Base-by-base conservation (phyloP, 164 flowering plant species). In the Vitis cinerea region DNA sequence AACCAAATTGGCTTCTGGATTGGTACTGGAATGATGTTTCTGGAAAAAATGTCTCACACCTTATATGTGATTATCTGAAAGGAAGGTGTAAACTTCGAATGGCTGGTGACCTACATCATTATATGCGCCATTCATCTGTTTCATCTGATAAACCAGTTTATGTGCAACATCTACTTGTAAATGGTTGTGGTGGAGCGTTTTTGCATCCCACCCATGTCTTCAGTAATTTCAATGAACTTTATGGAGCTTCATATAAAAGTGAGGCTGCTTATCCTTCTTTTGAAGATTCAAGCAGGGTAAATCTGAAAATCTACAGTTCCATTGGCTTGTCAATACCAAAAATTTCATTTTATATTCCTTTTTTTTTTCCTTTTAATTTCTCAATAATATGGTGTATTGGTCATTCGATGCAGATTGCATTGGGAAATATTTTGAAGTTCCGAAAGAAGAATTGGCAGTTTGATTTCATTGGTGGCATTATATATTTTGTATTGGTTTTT, bases 161-260 rank as follows among this genome's bases (percentile, higher is more conserved):
- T 82, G 97, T 93, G 68, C 96, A 90, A 50, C 97, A 96, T 82
- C 79, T 96, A 47, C 89, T 96, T 79, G 99, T 96, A 11, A 96
- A 96, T 86, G 99, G 99, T 59, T 92, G 97, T 78, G 99, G 99
- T 73, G 99, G 99, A 65, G 98, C 99, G 51, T 96, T 96, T 86
- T 81, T 96, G 83, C 98, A 96, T 76, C 99, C 99, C 67, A 96
- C 99, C 47, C 99, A 96, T 76, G 93, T 88, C 59, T 96, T 96
- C 74, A 84, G 89, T 68, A 80, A 86, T 69, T 96, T 96, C 72
- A 81, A 82, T 19, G 83, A 81, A 65, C 74, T 69, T 62, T 82
- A 74, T 79, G 98, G 93, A 55, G 75, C 82, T 66, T 49, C 86
- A 3, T 96, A 92, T 70, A 96, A 92, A 58, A 74, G 74, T 79